phyloP scores from a whole-genome alignment of 805 yeast species.

The Candida argentea region DNA sequence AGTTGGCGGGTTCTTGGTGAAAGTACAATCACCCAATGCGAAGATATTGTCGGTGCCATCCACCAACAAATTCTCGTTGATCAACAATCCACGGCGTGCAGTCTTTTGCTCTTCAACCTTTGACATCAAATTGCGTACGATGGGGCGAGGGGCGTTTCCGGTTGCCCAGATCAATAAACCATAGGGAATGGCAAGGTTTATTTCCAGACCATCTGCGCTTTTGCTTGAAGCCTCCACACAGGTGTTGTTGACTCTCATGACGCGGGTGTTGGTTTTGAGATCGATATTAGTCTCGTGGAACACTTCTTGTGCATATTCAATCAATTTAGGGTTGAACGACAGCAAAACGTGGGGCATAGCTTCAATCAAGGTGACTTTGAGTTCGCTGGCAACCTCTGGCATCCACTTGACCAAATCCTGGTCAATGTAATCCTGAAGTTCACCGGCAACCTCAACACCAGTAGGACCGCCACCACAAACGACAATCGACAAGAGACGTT shows the following conservation, averaged over 20 bases:
- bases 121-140: slow-evolving; percentile 55
- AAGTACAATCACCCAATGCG: slow-evolving; percentile 93
- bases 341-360: slow-evolving; percentile 83
- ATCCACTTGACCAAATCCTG: slow-evolving; percentile 86
- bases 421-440: slow-evolving; percentile 85
- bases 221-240: slow-evolving; percentile 63
- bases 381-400: slow-evolving; percentile 75
- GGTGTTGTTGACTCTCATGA: slow-evolving; percentile 69
- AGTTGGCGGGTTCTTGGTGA: slow-evolving; percentile 86
- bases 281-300: slow-evolving; percentile 59
- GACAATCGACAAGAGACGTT: slow-evolving; percentile 75
- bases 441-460: slow-evolving; percentile 97
- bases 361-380: slow-evolving; percentile 78
- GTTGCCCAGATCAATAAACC: slow-evolving; percentile 97
- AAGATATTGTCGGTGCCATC: slow-evolving; percentile 77
- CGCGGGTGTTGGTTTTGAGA: slow-evolving; percentile 77
- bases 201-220: slow-evolving; percentile 53
- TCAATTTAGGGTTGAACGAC: slow-evolving; percentile 59
- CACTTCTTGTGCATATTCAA: slow-evolving; percentile 71
- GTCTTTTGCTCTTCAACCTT: slow-evolving; percentile 68
- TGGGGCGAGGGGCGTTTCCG: slow-evolving; percentile 83
- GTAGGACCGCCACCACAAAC: slow-evolving; percentile 99
- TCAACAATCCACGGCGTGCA: slow-evolving; percentile 84
- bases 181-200: slow-evolving; percentile 61
- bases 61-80: slow-evolving; percentile 72